phyloP scores from a whole-genome alignment of 176 grass and related monocot species.

The Areca catechu region DNA sequence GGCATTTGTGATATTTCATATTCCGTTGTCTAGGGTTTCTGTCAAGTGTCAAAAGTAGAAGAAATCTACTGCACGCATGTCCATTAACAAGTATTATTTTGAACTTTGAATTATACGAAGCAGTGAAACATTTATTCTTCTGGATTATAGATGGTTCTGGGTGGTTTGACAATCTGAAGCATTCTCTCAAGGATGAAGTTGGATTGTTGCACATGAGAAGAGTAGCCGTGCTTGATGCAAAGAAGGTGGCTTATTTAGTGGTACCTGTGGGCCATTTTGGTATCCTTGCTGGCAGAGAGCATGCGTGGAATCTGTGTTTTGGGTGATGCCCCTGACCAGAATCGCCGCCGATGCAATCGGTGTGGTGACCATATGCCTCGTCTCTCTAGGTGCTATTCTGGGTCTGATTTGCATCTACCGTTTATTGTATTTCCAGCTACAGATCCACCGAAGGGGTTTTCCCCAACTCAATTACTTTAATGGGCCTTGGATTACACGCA shows the following conservation, averaged over 20 bases:
- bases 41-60: too few relatives aligned
- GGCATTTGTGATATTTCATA: too few relatives aligned
- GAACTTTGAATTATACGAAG: too few relatives aligned
- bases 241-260: slow-evolving; percentile 27
- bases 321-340: slow-evolving; percentile 94
- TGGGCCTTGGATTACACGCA: slow-evolving; percentile 71
- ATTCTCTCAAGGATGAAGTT: neutral
- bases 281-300: slow-evolving; percentile 74
- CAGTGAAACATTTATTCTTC: too few relatives aligned
- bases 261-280: slow-evolving; percentile 50
- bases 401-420: slow-evolving; percentile 60
- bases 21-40: too few relatives aligned
- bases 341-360: slow-evolving; percentile 80
- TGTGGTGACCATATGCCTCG: slow-evolving; percentile 62
- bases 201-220: slow-evolving; percentile 32
- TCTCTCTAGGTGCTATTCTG: slow-evolving; percentile 51
- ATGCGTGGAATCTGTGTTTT: slow-evolving; percentile 85
- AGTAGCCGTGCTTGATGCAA: too few relatives aligned
- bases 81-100: too few relatives aligned
- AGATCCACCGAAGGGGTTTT: slow-evolving; percentile 34
- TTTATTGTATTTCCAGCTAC: slow-evolving; percentile 43
- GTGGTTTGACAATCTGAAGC: too few relatives aligned
- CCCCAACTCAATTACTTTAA: slow-evolving; percentile 75
- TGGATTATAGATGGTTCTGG: too few relatives aligned
- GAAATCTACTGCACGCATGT: too few relatives aligned